Evolutionary conservation across 257 asterid genomes (phyloP), one percentile per base, ranked within the genome.

Genomic region (Datura wrightii): DNA sequence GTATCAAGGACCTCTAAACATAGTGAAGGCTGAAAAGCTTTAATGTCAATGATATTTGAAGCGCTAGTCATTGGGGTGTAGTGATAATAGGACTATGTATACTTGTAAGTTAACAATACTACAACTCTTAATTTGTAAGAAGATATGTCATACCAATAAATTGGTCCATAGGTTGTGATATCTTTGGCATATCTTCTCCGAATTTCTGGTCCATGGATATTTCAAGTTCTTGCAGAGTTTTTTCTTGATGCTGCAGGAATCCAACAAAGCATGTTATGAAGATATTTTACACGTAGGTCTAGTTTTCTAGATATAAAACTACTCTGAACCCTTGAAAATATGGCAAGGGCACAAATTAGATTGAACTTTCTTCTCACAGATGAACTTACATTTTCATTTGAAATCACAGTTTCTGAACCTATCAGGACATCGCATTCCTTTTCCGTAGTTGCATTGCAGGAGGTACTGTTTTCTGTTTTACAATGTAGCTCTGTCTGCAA

Each of bases 351-450:
- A 19, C 19, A 24, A 0, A 74, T 24, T 44, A 19, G 16, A 50
- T 72, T 24, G 3, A 44, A 19, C n/a, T 10, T 42, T 44, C 37
- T 18, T 48, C 80, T 74, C 58, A 24, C 58, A 19, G 14, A 54
- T 34, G 55, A 63, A 71, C 97, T 86, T 90, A 94, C 97, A 14
- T 41, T 83, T 83, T 87, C 89, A 86, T 85, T 79, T 80, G 86
- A 83, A 79, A 76, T 80, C 53, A 5, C 86, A 31, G 52, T 31
- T 83, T 39, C 82, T 79, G 88, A 76, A 55, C 37, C 79, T 60
- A 84, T 88, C 42, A 66, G 87, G 42, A 46, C 42, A 86, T 85
- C 85, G 85, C 80, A 2, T 72, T 90, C 90, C 80, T 92, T 90
- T 88, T 88, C 85, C 83, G 18, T 83, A 16, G n/a, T 56, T 85